A percentile compares a stretch with the other conserved stretches of the same genome.
Conservation (phyloP, 768 basidiomycete species). For the Russula dissimulans region DNA sequence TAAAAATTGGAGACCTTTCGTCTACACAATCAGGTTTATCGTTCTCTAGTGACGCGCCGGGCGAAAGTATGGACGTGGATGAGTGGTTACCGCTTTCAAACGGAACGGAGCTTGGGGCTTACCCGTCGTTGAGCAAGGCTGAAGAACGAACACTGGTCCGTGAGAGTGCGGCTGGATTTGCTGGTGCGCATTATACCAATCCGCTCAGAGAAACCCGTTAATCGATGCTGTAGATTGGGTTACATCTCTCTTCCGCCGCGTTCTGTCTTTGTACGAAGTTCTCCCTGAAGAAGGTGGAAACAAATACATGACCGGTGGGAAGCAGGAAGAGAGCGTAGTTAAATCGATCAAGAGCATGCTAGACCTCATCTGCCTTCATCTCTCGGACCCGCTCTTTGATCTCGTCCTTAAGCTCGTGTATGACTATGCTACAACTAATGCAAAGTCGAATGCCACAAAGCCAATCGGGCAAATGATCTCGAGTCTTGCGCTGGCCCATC, state of each 20-base stretch:
- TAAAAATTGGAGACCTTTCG: conserved; percentile 72
- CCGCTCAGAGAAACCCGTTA: not conserved
- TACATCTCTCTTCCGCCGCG: conserved; percentile 62
- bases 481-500: conserved; percentile 70
- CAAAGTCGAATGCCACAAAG: conserved; percentile 83
- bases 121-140: conserved; percentile 40
- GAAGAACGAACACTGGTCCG: conserved; percentile 67
- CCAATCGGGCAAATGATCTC: conserved; percentile 84
- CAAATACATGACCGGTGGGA: conserved; percentile 78
- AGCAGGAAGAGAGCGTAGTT: conserved; percentile 66
- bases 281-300: conserved; percentile 91
- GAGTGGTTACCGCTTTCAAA: conserved; percentile 41
- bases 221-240: conserved; percentile 56
- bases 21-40: conserved; percentile 48
- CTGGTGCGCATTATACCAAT: conserved; percentile 37
- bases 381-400: conserved; percentile 73
- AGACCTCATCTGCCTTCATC: conserved; percentile 74
- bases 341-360: conserved; percentile 73
- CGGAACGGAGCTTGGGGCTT: conserved; percentile 35
- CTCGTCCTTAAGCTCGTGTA: conserved; percentile 76
- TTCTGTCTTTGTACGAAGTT: conserved; percentile 81
- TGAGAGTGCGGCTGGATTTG: conserved; percentile 71
- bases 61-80: conserved; percentile 48
- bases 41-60: conserved; percentile 43
- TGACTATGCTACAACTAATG: conserved; percentile 83